Conservation (phyloP, 352 stramenopile species). For the Aphanomyces invadans region DNA sequence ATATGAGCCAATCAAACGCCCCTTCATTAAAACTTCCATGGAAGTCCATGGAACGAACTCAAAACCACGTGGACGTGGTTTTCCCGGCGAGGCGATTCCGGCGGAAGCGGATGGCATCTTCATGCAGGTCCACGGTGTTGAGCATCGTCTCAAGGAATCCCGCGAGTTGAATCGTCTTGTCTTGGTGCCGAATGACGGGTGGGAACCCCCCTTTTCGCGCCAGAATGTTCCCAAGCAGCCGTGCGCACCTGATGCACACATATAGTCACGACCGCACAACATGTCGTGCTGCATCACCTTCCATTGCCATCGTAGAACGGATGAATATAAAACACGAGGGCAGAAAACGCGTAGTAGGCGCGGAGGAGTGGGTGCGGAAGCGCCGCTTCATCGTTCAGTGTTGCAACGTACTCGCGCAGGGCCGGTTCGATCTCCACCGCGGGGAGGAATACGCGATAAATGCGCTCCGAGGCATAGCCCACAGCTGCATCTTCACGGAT, state of each 20-base stretch:
- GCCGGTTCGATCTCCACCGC: conserved; percentile 47
- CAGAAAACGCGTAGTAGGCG: conserved; percentile 70
- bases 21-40: too few species aligned
- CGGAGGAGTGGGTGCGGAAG: conserved; percentile 51
- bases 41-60: too few species aligned
- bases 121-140: conserved; percentile 60
- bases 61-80: conserved; percentile 79
- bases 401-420: conserved; percentile 36
- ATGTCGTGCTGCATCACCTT: conserved; percentile 27
- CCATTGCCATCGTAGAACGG: conserved; percentile 82
- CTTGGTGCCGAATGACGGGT: conserved; percentile 42
- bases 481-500: conserved; percentile 52
- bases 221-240: conserved; percentile 63
- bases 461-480: conserved; percentile 64
- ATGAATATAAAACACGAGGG: conserved; percentile 78
- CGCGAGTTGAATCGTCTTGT: conserved; percentile 74
- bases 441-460: conserved; percentile 75
- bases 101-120: conserved; percentile 42
- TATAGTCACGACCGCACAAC: not conserved
- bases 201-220: conserved; percentile 66
- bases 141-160: conserved; percentile 70
- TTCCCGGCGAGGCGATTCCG: conserved; percentile 41
- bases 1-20: too few species aligned
- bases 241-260: conserved; percentile 28
- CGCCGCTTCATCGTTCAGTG: conserved; percentile 36